These are phyloP conservation scores for Candida taoyuanica DNA, from an alignment of 805 yeast genomes.

Conservation along the genomic window DNA sequence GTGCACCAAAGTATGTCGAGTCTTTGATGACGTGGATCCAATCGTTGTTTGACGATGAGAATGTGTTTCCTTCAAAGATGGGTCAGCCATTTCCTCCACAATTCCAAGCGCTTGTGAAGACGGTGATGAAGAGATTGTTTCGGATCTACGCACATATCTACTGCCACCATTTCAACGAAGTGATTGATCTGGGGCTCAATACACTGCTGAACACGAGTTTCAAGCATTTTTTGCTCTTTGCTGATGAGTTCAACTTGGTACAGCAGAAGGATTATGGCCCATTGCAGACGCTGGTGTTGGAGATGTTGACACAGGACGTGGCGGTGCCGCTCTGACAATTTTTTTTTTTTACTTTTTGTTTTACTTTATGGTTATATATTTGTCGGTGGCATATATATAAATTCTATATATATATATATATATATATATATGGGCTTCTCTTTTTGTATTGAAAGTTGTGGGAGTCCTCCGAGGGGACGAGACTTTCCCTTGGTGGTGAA, in stretches of 20 bases:
- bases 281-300: slow-evolving; percentile 69
- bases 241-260: slow-evolving; percentile 76
- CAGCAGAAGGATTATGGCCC: slow-evolving; percentile 88
- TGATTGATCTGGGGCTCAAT: slow-evolving; percentile 86
- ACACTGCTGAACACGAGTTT: slow-evolving; percentile 90
- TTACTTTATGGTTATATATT: neutral
- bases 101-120: slow-evolving; percentile 72
- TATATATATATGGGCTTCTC: no score
- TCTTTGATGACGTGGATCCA: slow-evolving; percentile 94
- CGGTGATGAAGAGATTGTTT: slow-evolving; percentile 85
- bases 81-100: slow-evolving; percentile 91
- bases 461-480: no score
- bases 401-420: no score
- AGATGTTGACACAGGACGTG: slow-evolving; percentile 27
- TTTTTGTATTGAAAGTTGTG: no score
- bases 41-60: slow-evolving; percentile 84
- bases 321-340: neutral
- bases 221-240: slow-evolving; percentile 87
- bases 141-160: slow-evolving; percentile 96
- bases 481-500: neutral
- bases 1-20: slow-evolving; percentile 95
- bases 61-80: slow-evolving; percentile 81
- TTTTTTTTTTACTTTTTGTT: neutral
- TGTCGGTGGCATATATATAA: no score
- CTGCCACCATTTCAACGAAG: slow-evolving; percentile 96